Evolutionary conservation across 179 eudicot genomes (phyloP).

Genomic region (Heliamphora pulchella): DNA sequence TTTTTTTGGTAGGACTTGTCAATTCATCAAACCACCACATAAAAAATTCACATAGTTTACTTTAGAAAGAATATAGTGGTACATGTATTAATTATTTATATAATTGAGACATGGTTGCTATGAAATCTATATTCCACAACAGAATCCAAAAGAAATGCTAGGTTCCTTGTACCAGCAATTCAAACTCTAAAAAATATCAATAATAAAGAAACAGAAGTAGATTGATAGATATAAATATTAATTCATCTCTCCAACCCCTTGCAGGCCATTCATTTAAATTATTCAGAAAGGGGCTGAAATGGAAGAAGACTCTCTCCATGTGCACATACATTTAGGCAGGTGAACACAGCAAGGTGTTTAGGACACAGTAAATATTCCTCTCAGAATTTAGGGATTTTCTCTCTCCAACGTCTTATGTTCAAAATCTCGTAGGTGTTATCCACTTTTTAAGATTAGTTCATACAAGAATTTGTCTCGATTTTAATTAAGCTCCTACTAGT

Average conservation of each 20-base stretch:
- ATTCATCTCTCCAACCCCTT: constrained; percentile 4
- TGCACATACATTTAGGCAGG: constrained; percentile 23
- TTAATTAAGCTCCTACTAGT: no score
- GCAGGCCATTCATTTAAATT: constrained; percentile 18
- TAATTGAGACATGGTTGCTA: background rate
- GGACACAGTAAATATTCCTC: no score
- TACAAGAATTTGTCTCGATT: no score
- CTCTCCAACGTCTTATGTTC: no score
- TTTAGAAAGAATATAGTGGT: background rate
- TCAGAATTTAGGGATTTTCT: no score
- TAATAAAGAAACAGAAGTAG: background rate
- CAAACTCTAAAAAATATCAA: background rate
- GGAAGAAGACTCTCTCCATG: constrained; percentile 25
- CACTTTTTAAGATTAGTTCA: no score
- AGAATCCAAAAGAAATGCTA: constrained; percentile 6
- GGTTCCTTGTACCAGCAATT: constrained; percentile 2
- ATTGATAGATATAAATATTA: background rate
- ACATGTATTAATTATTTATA: background rate
- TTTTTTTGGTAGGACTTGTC: no score
- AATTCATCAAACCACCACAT: background rate
- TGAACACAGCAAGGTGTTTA: constrained; percentile 8
- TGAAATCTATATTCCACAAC: background rate
- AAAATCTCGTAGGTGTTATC: no score
- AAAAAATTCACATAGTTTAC: background rate
- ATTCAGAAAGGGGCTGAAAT: constrained; percentile 11